Base-by-base conservation (phyloP, 768 basidiomycete genomes). In the Saitozyma sp. region DNA sequence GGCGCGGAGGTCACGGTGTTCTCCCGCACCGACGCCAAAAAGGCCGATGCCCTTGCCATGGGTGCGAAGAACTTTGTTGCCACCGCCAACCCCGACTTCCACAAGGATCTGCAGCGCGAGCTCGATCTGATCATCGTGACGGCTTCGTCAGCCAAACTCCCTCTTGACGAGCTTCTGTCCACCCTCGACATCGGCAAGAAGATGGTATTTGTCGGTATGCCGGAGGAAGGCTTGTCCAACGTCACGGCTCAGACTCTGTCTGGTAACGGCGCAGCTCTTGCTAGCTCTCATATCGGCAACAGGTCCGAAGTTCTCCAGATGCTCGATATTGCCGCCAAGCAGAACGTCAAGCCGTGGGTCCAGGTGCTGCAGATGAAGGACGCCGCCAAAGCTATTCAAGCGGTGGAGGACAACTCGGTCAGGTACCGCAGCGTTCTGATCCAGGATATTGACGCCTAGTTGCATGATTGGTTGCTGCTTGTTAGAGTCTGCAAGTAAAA, bases 1-100 rank as follows among this genome's bases (percentile, higher is more conserved):
- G 87, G 85, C 3, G 84, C 84, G 3, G 84, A 86, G 48, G 84
- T 87, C 41, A 82, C 83, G 59, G 86, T 84, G 9, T 86, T 88
- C 78, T 85, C 86, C 6, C 86, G 86, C 73, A 83, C 84, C 38
- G 73, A 81, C 50, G 78, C 77, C 59, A 87, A 88, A 78, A 80
- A 84, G 75, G 83, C 83, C 4, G 87, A 88, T 70, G 86, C 85
- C 14, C 77, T 83, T 64, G 82, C 84, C 56, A 76, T 79, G 76
- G 78, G 78, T n/a, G 78, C 76, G 19, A 69, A 83, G 42, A 74
- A 83, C 56, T 84, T 86, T 67, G 81, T 87, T 20, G 79, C 82
- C 40, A 87, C 86, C 14, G 51, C 80, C 60, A 43, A 50, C 9
- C 41, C 49, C 9, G 74, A 69, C 37, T 72, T 76, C 54, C 69